Evolutionary conservation across 345 rosid genomes (phyloP).

Genomic region (Citrus cavaleriei): DNA sequence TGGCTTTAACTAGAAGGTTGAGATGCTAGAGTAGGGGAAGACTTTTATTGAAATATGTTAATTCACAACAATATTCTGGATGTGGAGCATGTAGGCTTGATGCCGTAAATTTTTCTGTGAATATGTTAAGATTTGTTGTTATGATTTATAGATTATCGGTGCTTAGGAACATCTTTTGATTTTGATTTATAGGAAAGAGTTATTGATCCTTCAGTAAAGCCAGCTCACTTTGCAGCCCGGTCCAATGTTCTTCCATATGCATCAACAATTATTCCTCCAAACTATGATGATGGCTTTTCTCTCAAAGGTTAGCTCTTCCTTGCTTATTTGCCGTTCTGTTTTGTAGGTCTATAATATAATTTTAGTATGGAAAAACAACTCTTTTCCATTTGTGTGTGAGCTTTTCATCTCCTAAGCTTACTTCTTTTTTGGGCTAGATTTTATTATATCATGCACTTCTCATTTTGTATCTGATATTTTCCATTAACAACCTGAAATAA

Average conservation of each 20-base stretch:
- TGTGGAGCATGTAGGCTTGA: not conserved
- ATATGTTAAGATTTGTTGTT: not conserved
- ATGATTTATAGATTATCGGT: not conserved
- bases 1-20: constrained; percentile 2
- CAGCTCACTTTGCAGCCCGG: constrained; percentile 29
- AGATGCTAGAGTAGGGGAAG: not conserved
- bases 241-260: constrained; percentile 40
- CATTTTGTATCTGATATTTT: not conserved
- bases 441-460: not conserved
- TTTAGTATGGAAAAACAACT: not conserved
- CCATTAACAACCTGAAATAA: not conserved
- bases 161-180: constrained; percentile 18
- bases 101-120: not conserved
- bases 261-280: constrained; percentile 33
- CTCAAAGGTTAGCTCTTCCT: constrained; percentile 32
- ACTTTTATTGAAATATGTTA: not conserved
- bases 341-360: not conserved
- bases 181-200: constrained; percentile 54
- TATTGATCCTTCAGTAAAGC: constrained; percentile 38
- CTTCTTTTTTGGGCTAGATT: not conserved
- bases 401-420: not conserved
- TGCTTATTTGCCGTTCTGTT: not conserved
- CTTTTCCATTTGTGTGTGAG: not conserved
- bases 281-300: constrained; percentile 43
- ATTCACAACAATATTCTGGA: not conserved